phyloP scores from a whole-genome alignment of 257 asterid species.

The Nicotiana knightiana region DNA sequence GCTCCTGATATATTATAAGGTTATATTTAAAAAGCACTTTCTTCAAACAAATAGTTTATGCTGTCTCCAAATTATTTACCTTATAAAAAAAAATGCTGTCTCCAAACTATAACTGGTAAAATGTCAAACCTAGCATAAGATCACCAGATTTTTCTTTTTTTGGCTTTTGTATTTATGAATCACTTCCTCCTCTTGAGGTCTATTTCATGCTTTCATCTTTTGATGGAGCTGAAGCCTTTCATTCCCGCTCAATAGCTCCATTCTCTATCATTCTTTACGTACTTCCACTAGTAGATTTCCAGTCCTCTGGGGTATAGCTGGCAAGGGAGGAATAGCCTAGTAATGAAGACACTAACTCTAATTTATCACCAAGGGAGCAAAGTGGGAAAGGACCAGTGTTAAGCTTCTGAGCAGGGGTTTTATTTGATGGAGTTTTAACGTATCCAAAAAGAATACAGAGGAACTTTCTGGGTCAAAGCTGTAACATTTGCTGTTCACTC shows the following conservation, averaged over 20 bases:
- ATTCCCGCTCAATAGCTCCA: neutral
- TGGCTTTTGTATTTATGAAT: neutral
- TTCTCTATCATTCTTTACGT: neutral
- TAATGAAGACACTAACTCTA: neutral
- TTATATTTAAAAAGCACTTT: neutral
- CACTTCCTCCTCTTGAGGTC: neutral
- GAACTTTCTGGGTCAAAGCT: neutral
- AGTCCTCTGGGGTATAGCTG: neutral
- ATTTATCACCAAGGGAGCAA: neutral
- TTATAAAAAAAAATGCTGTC: neutral
- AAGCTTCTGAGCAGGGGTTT: neutral
- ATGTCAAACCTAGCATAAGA: neutral
- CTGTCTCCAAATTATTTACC: neutral
- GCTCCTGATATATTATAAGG: neutral
- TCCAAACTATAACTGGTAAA: neutral
- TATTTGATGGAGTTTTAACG: neutral
- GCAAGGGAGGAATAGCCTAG: neutral
- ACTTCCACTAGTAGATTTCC: neutral
- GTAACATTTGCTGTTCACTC: slow-evolving; percentile 11
- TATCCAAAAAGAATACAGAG: neutral
- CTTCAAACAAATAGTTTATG: neutral
- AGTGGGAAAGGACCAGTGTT: neutral
- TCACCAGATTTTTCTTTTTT: neutral
- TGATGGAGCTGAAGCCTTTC: neutral
- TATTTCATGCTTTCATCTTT: slow-evolving; percentile 1